Conservation (phyloP, 345 rosid genomes). For the Eucalyptus decipiens region DNA sequence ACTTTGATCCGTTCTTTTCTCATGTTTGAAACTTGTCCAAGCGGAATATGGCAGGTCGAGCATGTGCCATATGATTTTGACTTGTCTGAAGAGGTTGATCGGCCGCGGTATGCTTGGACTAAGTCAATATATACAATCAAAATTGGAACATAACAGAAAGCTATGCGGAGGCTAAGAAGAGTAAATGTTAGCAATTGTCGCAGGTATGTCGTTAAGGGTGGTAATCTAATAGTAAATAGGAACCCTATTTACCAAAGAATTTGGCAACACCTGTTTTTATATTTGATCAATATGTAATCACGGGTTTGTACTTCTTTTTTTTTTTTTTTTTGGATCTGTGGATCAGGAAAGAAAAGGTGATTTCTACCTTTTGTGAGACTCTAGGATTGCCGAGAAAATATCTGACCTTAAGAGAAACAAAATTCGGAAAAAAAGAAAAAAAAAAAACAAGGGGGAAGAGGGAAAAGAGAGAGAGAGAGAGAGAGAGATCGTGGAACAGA, state of each 20-base stretch:
- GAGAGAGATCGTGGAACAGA: neutral
- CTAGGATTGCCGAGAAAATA: neutral
- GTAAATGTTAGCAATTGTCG: neutral
- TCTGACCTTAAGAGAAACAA: neutral
- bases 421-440: neutral
- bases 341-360: neutral
- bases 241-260: neutral
- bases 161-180: neutral
- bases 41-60: neutral
- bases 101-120: neutral
- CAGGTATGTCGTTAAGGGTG: neutral
- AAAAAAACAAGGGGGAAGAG: neutral
- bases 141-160: neutral
- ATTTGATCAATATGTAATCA: neutral
- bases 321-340: neutral
- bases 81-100: neutral
- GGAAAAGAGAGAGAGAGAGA: neutral
- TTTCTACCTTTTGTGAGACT: neutral
- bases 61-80: neutral
- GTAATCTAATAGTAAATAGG: neutral
- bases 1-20: neutral
- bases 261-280: neutral
- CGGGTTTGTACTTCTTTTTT: rapidly evolving
- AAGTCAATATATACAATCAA: neutral
- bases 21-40: neutral